Evolutionary conservation across 2,329 filamentous ascomycete genomes (phyloP), one percentile per base, ranked within the genome.

Genomic region (Sclerotinia minor): DNA sequence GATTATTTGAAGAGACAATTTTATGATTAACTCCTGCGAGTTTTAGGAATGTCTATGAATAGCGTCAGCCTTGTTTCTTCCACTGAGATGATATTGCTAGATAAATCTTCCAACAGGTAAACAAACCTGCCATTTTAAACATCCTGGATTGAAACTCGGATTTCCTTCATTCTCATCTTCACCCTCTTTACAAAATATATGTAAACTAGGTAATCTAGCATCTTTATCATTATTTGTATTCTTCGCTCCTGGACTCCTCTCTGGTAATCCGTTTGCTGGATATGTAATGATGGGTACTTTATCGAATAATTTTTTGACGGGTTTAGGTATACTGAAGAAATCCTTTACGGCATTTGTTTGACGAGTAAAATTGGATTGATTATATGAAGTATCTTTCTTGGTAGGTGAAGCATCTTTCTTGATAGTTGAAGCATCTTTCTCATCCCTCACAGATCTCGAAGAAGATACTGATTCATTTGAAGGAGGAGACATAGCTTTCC

Each of bases 41-140:
- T 74, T 87, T 91, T 70, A 99, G 84, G 78, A 92, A 95, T 41
- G 93, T 89, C 92, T 96, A 69, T 65, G 63, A 64, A 67, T 68
- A 70, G n/a, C 65, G 61, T 70, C 45, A 73, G 63, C 29, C 47
- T 50, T 38, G 35, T 29, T 29, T 41, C 32, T 59, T 69, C 49
- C 17, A 29, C 35, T 52, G 15, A 41, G n/a, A 4, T 50, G 6
- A 26, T 44, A 49, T 26, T 41, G 59, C 71, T 49, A 45, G 15
- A 66, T 41, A 32, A 26, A 35, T 57, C 47, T 38, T 35, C 38
- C 29, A 17, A 15, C 11, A 24, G 21, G 45, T 60, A 66, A 45
- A 78, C 87, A 73, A 75, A 94, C 92, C 91, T 98, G 95, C 93
- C 93, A 98, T 82, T 94, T 97, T 76, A 98, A 83, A 81, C 95